phyloP scores from a whole-genome alignment of 305 asterid species.

The Galium porrigens region DNA sequence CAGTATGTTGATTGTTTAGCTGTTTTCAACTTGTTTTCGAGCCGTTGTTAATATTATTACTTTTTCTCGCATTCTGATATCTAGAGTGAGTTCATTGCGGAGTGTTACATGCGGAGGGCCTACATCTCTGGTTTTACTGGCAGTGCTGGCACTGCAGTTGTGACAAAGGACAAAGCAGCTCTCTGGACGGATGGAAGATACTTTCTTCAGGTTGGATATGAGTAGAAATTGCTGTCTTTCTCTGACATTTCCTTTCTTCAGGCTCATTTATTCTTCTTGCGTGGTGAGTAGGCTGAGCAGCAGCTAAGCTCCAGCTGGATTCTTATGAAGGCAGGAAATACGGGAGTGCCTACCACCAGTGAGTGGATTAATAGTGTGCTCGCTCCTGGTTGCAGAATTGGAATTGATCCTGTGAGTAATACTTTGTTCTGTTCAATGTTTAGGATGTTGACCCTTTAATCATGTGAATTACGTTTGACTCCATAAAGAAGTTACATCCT shows the following conservation, averaged over 20 bases:
- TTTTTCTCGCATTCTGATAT: constrained; percentile 7
- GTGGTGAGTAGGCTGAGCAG: constrained; percentile 61
- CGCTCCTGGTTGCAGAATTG: constrained; percentile 79
- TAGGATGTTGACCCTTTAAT: neutral
- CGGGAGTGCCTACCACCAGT: constrained; percentile 67
- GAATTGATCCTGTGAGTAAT: constrained; percentile 89
- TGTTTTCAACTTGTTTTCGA: neutral
- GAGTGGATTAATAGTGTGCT: constrained; percentile 81
- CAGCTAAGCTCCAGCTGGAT: constrained; percentile 74
- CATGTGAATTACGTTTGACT: neutral
- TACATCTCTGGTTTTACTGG: constrained; percentile 92
- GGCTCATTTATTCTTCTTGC: constrained; percentile 4
- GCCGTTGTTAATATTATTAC: neutral
- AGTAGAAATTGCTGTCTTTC: constrained; percentile 11
- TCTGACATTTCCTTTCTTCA: constrained; percentile 1
- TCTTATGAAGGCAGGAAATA: constrained; percentile 82
- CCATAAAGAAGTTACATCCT: neutral
- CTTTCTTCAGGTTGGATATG: constrained; percentile 64
- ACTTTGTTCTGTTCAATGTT: constrained; percentile 16
- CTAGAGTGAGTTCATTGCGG: constrained; percentile 95
- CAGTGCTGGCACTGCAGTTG: constrained; percentile 93
- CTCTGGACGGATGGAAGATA: constrained; percentile 97
- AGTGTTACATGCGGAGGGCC: constrained; percentile 78
- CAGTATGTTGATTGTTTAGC: neutral
- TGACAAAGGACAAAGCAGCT: constrained; percentile 90